Evolutionary conservation across 2,329 filamentous ascomycete species (phyloP).

Genomic region (Tricladium varicosporioides): DNA sequence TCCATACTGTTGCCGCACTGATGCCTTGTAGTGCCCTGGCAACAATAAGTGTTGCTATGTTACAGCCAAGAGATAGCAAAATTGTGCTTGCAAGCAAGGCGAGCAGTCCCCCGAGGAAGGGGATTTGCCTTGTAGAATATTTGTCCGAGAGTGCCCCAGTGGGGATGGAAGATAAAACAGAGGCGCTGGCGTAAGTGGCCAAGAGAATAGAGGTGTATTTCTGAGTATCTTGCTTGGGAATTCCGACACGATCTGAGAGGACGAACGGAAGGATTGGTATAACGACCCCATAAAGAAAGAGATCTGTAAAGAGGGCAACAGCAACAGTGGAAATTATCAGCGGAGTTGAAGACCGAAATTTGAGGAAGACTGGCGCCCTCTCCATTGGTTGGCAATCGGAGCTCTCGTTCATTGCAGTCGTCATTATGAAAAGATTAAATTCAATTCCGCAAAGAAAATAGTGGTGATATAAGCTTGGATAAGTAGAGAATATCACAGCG

Average conservation of each 20-base stretch:
- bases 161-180: slow-evolving; percentile 48
- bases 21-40: slow-evolving; percentile 67
- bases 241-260: slow-evolving; percentile 47
- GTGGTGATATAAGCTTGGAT: too few species aligned
- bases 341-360: slow-evolving; percentile 54
- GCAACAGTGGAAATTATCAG: slow-evolving; percentile 59
- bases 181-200: slow-evolving; percentile 52
- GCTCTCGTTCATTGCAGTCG: too few species aligned
- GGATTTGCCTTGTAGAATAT: slow-evolving; percentile 49
- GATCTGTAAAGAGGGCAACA: slow-evolving; percentile 54
- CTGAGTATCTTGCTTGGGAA: slow-evolving; percentile 49
- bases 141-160: slow-evolving; percentile 55
- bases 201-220: slow-evolving; percentile 51
- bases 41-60: slow-evolving; percentile 57
- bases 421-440: too few species aligned
- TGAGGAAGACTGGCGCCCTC: slow-evolving; percentile 5
- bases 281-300: slow-evolving; percentile 58
- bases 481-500: too few species aligned
- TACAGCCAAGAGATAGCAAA: slow-evolving; percentile 63
- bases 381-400: background rate
- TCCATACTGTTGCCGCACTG: slow-evolving; percentile 71
- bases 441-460: too few species aligned
- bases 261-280: slow-evolving; percentile 59
- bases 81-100: slow-evolving; percentile 62
- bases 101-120: slow-evolving; percentile 54